Evolutionary conservation across 2,329 filamentous ascomycete species (phyloP), one percentile per base, ranked within the genome.

Genomic region (Diaporthe longicolla): DNA sequence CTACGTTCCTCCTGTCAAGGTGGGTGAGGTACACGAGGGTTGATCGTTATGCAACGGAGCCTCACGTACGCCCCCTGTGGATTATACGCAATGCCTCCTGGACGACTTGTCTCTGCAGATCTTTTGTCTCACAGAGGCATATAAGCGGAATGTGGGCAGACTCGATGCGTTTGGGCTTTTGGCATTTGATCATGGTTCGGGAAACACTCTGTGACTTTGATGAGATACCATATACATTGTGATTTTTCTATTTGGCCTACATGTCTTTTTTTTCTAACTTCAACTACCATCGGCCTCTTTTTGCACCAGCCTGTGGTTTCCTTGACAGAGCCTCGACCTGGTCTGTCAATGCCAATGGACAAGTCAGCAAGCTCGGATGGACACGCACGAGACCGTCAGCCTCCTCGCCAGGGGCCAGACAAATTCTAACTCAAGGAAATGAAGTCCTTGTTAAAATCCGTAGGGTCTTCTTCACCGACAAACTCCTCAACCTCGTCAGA

Each of bases 401-500:
- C 24, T 63, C 24, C 32, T 40, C 40, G 40, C 29, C 35, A 63
- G 10, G 63, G 11, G 8, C 32, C 48, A 26, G 45, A 43, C 32
- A 24, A 45, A 63, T 71, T 32, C 7, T 48, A 71, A n/a, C n/a
- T 54, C 26, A 71, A 68, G 58, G 71, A 74, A 81, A 93, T 89
- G 79, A 88, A 93, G 80, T 93, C 90, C 78, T 89, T 85, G 73
- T 87, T 85, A 80, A 91, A 88, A 76, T 90, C 89, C 71, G 86
- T 82, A 76, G 89, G 87, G 73, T 89, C 88, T 74, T 89, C 87
- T 72, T 87, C 85, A 48, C 85, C 85, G 76, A 92, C 87, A 79
- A 92, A 91, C 81, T 93, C 91, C 79, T 92, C 91, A 74, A 92
- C 87, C 76, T 90, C 90, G 80, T 95, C 94, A 71, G 93, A 95